phyloP scores from a whole-genome alignment of 2,329 filamentous ascomycete species.

The Colletotrichum tanaceti region DNA sequence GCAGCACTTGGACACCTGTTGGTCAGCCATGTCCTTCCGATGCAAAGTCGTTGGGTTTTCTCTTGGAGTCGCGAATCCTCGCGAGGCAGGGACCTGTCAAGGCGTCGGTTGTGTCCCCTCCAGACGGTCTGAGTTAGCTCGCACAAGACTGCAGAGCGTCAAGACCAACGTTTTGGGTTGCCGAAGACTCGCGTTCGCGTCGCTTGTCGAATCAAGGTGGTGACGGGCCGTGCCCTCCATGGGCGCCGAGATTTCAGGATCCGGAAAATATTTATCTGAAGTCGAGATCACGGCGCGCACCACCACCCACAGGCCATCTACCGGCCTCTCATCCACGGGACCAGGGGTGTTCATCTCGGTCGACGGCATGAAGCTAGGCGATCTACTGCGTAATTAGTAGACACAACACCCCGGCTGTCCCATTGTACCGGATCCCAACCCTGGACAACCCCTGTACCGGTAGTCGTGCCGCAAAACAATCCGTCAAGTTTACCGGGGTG shows the following conservation, averaged over 20 bases:
- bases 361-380: slow-evolving; percentile 16
- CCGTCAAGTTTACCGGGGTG: slow-evolving; percentile 15
- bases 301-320: background rate
- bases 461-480: background rate
- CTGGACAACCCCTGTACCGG: background rate
- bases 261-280: slow-evolving; percentile 13
- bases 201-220: slow-evolving; percentile 2
- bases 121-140: no score
- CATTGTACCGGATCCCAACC: background rate
- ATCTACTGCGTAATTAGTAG: no score
- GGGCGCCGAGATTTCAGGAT: background rate
- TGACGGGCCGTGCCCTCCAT: background rate
- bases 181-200: background rate
- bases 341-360: slow-evolving; percentile 23
- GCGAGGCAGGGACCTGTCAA: slow-evolving; percentile 19
- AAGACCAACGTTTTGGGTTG: slow-evolving; percentile 8
- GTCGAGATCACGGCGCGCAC: slow-evolving; percentile 1
- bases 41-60: slow-evolving; percentile 11
- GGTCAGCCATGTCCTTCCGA: background rate
- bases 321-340: background rate
- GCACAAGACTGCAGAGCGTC: slow-evolving; percentile 4
- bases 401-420: slow-evolving; percentile 1
- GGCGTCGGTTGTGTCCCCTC: slow-evolving; percentile 15
- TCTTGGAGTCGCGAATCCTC: slow-evolving; percentile 12
- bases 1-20: background rate